Percentiles rank a stretch among this genome's conserved stretches.
These are phyloP conservation scores for Tephrocybe sp. DNA, from an alignment of 768 basidiomycete species.

Conservation along the genomic window DNA sequence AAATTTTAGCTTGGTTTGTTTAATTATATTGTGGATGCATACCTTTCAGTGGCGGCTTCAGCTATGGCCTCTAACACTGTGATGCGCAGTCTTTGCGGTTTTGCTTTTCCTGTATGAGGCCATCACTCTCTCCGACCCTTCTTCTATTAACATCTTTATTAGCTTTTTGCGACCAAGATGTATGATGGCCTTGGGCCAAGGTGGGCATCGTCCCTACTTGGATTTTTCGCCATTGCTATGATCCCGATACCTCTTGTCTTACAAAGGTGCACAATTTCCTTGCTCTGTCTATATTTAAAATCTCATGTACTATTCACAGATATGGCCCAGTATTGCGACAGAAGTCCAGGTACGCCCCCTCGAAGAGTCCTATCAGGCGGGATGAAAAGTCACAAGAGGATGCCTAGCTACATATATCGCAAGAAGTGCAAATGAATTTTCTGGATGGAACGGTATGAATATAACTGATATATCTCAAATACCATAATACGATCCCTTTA, in stretches of 20 bases:
- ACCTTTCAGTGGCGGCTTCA: constrained; percentile 53
- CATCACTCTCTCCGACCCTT: background rate
- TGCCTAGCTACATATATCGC: too few species aligned
- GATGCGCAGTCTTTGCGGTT: constrained; percentile 52
- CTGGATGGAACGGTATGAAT: too few species aligned
- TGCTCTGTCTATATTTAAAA: background rate
- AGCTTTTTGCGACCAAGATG: constrained; percentile 60
- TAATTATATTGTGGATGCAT: constrained; percentile 66
- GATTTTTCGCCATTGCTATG: constrained; percentile 49
- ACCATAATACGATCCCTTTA: too few species aligned
- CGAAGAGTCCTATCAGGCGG: constrained; percentile 8
- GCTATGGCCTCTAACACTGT: constrained; percentile 57
- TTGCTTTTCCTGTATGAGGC: constrained; percentile 46
- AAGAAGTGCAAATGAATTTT: too few species aligned
- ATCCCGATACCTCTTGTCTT: constrained; percentile 53
- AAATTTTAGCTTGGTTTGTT: constrained; percentile 44
- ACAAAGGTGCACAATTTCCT: constrained; percentile 25
- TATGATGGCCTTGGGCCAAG: constrained; percentile 46
- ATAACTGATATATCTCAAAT: too few species aligned
- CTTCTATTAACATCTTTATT: constrained; percentile 9
- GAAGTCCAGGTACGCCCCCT: constrained; percentile 43
- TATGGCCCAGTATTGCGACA: constrained; percentile 43
- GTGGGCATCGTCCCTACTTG: constrained; percentile 63
- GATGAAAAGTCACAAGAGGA: background rate
- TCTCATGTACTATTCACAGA: constrained; percentile 18